Evolutionary conservation across 2,329 filamentous ascomycete species (phyloP).

Genomic region (Fusarium palustre): DNA sequence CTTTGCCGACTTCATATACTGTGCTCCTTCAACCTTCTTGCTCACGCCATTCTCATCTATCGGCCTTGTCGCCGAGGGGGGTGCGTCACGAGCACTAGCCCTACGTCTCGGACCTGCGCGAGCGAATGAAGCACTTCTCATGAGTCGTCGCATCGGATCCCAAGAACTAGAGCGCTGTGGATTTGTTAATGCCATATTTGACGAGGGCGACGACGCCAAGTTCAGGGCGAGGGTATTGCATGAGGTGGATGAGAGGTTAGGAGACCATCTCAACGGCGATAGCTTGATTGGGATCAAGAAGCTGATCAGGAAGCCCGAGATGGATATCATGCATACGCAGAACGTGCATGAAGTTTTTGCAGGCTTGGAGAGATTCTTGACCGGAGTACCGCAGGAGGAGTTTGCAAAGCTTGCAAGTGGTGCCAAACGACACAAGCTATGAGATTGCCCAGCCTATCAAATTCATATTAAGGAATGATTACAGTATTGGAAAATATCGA

Average conservation of each 20-base stretch:
- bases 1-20: constrained; percentile 94
- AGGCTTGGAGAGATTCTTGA: constrained; percentile 83
- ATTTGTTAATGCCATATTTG: constrained; percentile 88
- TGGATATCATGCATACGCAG: constrained; percentile 78
- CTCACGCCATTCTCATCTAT: constrained; percentile 92
- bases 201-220: constrained; percentile 70
- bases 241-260: constrained; percentile 85
- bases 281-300: constrained; percentile 87
- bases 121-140: constrained; percentile 93
- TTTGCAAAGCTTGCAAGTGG: constrained; percentile 87
- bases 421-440: constrained; percentile 95
- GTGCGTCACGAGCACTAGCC: constrained; percentile 81
- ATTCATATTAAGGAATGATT: neutral
- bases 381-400: constrained; percentile 86
- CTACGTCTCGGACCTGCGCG: constrained; percentile 81
- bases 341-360: constrained; percentile 88
- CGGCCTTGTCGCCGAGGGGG: constrained; percentile 90
- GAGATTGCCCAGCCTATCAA: neutral
- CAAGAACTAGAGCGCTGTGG: constrained; percentile 80
- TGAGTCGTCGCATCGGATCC: constrained; percentile 81
- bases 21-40: constrained; percentile 81
- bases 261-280: constrained; percentile 81
- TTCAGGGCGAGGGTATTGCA: constrained; percentile 79
- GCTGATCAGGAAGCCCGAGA: constrained; percentile 79
- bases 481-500: neutral